phyloP scores from a whole-genome alignment of 768 basidiomycete genomes.

The Panaeolus cyanescens region DNA sequence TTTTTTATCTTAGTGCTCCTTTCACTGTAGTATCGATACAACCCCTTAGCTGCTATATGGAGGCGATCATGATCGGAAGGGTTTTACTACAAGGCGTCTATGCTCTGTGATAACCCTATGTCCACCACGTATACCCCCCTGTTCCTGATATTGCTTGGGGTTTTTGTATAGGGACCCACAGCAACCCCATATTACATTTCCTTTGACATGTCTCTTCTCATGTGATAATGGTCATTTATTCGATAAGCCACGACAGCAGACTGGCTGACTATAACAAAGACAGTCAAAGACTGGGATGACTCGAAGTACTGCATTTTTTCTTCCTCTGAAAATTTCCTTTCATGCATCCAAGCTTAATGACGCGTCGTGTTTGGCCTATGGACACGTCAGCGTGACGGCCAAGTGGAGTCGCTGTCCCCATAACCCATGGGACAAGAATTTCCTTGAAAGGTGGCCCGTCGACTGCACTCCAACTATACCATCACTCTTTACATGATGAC shows the following conservation, averaged over 20 bases:
- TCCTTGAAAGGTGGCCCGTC: not conserved
- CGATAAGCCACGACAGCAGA: not conserved
- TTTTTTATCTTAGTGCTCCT: not conserved
- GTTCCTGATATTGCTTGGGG: not conserved
- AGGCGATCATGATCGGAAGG: not conserved
- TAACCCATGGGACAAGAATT: not conserved
- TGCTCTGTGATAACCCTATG: not conserved
- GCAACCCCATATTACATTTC: not conserved
- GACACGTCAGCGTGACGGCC: not conserved
- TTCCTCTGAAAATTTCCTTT: not conserved
- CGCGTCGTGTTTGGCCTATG: not conserved
- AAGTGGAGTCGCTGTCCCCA: not conserved
- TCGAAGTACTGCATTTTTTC: not conserved
- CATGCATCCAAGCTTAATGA: not conserved
- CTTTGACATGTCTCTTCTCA: not conserved
- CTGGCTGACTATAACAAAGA: not conserved
- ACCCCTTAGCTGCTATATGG: not conserved
- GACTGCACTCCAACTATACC: no score
- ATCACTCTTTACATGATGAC: not conserved
- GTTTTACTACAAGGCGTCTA: not conserved
- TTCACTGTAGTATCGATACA: not conserved
- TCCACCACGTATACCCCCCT: not conserved
- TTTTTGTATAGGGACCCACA: not conserved
- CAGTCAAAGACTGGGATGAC: not conserved
- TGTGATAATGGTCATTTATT: not conserved